Conservation (phyloP, 2,329 filamentous ascomycete species). For the Juglanconis oblonga region DNA sequence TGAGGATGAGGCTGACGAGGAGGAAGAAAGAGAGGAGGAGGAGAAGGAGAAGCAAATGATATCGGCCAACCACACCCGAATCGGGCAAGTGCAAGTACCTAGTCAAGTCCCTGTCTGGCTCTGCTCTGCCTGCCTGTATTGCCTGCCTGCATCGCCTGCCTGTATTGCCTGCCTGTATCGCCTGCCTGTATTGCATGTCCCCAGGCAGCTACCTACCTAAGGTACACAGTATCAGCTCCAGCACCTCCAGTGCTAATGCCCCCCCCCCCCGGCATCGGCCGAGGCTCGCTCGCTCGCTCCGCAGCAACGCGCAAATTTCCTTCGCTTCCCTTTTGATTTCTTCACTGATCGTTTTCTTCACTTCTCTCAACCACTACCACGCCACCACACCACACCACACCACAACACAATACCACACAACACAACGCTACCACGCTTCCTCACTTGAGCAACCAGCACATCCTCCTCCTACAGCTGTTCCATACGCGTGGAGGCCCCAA, state of each 20-base stretch:
- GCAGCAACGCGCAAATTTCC: not conserved
- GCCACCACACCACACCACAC: not conserved
- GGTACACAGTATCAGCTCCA: not conserved
- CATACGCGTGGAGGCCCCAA: conserved; percentile 6
- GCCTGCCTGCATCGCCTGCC: too few species aligned
- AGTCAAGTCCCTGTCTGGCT: not conserved
- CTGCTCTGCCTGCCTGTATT: too few species aligned
- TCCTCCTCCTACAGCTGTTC: not conserved
- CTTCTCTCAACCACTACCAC: not conserved
- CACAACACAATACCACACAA: not conserved
- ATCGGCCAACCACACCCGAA: not conserved
- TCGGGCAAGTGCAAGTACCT: not conserved
- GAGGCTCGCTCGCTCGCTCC: not conserved
- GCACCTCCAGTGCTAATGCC: not conserved
- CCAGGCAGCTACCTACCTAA: not conserved
- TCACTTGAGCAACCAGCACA: not conserved
- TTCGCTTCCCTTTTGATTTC: not conserved
- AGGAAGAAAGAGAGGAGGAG: too few species aligned
- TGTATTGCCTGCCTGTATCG: too few species aligned
- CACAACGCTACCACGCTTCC: not conserved
- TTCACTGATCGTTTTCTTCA: not conserved
- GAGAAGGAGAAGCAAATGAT: not conserved
- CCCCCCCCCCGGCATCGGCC: conserved; percentile 10
- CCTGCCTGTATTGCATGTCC: too few species aligned
- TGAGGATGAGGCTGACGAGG: too few species aligned